Evolutionary conservation across 768 basidiomycete genomes (phyloP).

Genomic region (Peribolospora baueri): DNA sequence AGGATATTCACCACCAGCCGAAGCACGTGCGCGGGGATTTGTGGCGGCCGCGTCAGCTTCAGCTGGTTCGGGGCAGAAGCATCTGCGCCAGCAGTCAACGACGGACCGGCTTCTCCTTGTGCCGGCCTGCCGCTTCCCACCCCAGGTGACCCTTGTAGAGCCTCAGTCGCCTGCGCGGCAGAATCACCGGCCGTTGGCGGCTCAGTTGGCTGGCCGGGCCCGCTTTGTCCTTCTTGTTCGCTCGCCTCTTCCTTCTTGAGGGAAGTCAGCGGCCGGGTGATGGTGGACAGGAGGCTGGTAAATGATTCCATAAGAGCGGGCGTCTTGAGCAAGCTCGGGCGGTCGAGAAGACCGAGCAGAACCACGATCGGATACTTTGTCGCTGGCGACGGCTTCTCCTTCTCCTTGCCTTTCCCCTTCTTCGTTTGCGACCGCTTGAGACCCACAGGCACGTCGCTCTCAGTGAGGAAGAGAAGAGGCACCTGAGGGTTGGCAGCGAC

Average conservation of each 20-base stretch:
- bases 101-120: not conserved
- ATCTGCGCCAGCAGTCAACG: not conserved
- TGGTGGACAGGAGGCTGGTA: conserved; percentile 59
- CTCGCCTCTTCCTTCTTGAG: conserved; percentile 18
- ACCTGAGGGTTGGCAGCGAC: conserved; percentile 62
- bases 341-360: conserved; percentile 63
- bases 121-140: not conserved
- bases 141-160: not conserved
- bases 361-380: conserved; percentile 79
- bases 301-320: conserved; percentile 82
- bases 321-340: conserved; percentile 59
- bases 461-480: conserved; percentile 79
- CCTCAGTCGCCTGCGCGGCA: not conserved
- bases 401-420: conserved; percentile 92
- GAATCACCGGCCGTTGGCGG: not conserved
- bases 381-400: conserved; percentile 27
- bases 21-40: conserved; percentile 60
- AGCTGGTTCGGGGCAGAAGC: not conserved
- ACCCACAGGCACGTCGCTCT: conserved; percentile 70
- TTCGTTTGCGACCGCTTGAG: conserved; percentile 31
- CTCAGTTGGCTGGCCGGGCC: not conserved
- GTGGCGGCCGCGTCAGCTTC: conserved; percentile 33
- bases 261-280: conserved; percentile 56
- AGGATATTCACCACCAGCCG: conserved; percentile 87
- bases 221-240: not conserved